Conservation (phyloP, 257 asterid species). For the Plantago major region DNA sequence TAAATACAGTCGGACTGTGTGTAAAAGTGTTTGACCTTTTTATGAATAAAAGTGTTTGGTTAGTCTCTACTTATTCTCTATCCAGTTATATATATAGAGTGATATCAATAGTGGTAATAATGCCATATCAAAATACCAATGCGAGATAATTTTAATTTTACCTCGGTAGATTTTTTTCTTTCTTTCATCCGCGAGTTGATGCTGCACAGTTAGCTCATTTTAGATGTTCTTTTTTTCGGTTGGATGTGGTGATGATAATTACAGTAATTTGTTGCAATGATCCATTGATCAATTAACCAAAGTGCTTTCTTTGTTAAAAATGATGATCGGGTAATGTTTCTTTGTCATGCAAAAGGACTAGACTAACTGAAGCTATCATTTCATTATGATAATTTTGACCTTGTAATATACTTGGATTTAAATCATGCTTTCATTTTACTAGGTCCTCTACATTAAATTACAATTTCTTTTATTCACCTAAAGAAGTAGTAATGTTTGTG, state of each 20-base stretch:
- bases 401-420: slow-evolving; percentile 2
- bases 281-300: slow-evolving; percentile 21
- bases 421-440: slow-evolving; percentile 22
- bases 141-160: too few species aligned
- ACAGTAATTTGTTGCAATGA: slow-evolving; percentile 17
- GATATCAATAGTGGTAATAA: too few species aligned
- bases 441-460: not conserved
- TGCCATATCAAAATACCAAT: too few species aligned
- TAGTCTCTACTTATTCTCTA: too few species aligned
- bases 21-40: too few species aligned
- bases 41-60: too few species aligned
- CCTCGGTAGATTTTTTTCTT: too few species aligned
- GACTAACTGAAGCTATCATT: slow-evolving; percentile 22
- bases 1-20: too few species aligned
- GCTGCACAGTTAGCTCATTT: too few species aligned
- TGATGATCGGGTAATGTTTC: slow-evolving; percentile 17
- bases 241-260: not conserved
- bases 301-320: slow-evolving; percentile 16
- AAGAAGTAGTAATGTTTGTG: not conserved
- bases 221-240: too few species aligned
- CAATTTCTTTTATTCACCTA: not conserved
- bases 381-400: slow-evolving; percentile 23
- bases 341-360: slow-evolving; percentile 30
- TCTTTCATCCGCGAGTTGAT: too few species aligned
- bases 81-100: too few species aligned